Evolutionary conservation across 306 rosid genomes (phyloP).

Genomic region (Luffa aegyptiaca): DNA sequence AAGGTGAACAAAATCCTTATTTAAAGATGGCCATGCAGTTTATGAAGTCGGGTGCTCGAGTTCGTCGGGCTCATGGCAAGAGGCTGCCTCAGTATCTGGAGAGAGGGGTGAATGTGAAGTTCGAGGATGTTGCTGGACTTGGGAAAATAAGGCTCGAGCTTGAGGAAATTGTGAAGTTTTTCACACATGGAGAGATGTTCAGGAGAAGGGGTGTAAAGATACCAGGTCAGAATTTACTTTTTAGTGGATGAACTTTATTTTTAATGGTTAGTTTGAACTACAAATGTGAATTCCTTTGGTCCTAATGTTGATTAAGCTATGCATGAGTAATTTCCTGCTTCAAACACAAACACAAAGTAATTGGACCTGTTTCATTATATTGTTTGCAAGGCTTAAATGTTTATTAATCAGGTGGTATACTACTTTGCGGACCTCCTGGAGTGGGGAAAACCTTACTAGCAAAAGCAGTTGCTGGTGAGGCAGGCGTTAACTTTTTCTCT

Average conservation of each 20-base stretch:
- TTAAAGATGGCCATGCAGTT: constrained; percentile 90
- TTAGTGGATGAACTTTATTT: not conserved
- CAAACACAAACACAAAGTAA: not conserved
- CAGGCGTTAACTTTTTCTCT: constrained; percentile 97
- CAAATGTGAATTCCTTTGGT: not conserved
- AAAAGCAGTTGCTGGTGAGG: constrained; percentile 99
- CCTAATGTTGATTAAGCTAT: not conserved
- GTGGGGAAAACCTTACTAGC: constrained; percentile 97
- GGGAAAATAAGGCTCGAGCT: constrained; percentile 96
- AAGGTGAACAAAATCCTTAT: constrained; percentile 63
- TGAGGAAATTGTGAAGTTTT: constrained; percentile 97
- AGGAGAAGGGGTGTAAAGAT: constrained; percentile 91
- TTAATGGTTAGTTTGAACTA: not conserved
- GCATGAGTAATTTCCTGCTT: not conserved
- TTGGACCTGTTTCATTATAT: not conserved
- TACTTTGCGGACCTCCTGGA: constrained; percentile 98
- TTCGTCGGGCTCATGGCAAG: constrained; percentile 60
- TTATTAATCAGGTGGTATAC: constrained; percentile 80
- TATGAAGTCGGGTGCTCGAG: constrained; percentile 95
- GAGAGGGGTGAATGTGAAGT: constrained; percentile 90
- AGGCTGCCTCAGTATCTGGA: constrained; percentile 83
- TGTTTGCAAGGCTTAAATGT: constrained; percentile 18
- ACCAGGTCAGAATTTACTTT: constrained; percentile 48
- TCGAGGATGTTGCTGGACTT: constrained; percentile 86
- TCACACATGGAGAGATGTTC: constrained; percentile 95